Evolutionary conservation across 306 rosid species (phyloP).

Genomic region (Sicyos baderoa): DNA sequence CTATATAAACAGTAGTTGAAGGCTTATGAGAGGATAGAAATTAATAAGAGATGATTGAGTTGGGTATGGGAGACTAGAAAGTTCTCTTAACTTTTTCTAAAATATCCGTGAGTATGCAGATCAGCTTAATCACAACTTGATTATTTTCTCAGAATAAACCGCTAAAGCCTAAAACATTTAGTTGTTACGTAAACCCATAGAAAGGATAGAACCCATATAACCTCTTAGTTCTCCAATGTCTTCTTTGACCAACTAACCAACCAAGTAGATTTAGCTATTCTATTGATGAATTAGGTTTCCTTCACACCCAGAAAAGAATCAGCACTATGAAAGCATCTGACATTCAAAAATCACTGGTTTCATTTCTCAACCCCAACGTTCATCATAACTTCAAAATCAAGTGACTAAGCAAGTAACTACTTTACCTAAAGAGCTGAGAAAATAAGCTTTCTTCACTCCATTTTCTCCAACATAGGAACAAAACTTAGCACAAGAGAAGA

Average conservation of each 20-base stretch:
- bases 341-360: neutral
- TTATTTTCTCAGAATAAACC: too few relatives aligned
- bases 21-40: too few relatives aligned
- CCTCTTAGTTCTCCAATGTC: too few relatives aligned
- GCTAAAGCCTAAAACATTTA: too few relatives aligned
- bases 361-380: constrained; percentile 1
- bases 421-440: neutral
- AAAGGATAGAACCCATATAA: too few relatives aligned
- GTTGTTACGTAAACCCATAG: too few relatives aligned
- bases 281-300: neutral
- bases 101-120: too few relatives aligned
- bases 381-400: neutral
- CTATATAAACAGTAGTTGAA: too few relatives aligned
- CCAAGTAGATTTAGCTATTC: neutral
- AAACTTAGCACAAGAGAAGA: neutral
- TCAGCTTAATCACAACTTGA: too few relatives aligned
- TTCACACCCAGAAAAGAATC: neutral
- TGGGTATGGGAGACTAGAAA: too few relatives aligned
- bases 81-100: too few relatives aligned
- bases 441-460: neutral
- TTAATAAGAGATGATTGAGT: too few relatives aligned
- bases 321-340: neutral
- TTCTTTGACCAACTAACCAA: neutral
- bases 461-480: neutral
- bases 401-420: neutral